Base-by-base conservation (phyloP, 2,329 filamentous ascomycete species). In the Rhinocladiella mackenziei region DNA sequence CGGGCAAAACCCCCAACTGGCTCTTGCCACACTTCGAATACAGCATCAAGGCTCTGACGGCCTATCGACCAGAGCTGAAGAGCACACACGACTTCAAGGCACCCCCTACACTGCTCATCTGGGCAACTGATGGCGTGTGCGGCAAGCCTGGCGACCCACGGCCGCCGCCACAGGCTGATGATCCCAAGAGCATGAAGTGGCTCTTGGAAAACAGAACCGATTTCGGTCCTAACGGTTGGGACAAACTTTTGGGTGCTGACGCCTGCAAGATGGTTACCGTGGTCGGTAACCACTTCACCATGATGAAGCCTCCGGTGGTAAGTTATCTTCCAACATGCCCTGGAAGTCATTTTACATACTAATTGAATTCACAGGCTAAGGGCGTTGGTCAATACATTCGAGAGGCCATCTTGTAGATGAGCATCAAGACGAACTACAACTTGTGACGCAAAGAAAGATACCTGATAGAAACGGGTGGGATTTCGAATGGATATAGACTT, bases 1-100 rank as follows among this genome's bases (percentile, higher is more conserved):
- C 66, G 25, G 59, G 62, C 17, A 66, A 65, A 33, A 64, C 67
- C 4, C 72, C 72, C 1, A 63, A 63, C 30, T 75, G 72, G 71
- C 62, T 76, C 19, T 63, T 73, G 2, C 70, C 71, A 14, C 73
- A 76, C 56, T 76, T 76, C 61, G 57, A 69, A 18, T 72, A 73
- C 19, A 68, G 66, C 48, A 72, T 75, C 50, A 65, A 70, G 39
- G 62, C 67, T 1, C 60, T 76, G 28, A 68, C 71, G 32, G 65
- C 65, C 19, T 76, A 75, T 54, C 58, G 59, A 29, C 60, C 53
- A 20, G 58, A 57, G 23, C 40, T 53, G 30, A 55, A 53, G 40
- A 51, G 51, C 4, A 50, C 45, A n/a, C 49, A 46, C 40, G 58
- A 61, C 9, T 60, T 61, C 13, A 64, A 63, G 29, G 60, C 66